A percentile compares a stretch with the other conserved stretches of the same genome.
Evolutionary conservation across 1,284 basidiomycete species (phyloP).

Genomic region (Phellopilus nigrolimitatus): DNA sequence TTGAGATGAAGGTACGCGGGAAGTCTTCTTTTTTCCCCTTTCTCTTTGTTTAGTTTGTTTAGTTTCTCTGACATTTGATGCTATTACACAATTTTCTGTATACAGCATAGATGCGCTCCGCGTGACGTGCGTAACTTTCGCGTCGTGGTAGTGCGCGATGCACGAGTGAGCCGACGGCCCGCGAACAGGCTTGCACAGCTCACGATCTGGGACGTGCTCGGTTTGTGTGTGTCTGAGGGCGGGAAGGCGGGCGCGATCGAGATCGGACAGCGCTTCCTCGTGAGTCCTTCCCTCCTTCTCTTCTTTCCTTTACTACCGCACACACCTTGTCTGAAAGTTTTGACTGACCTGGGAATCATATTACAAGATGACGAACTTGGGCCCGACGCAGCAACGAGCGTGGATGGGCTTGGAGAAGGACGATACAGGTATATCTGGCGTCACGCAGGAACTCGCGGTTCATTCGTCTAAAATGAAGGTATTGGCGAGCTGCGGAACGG

Average conservation of each 20-base stretch:
- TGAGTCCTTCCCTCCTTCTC: conserved; percentile 30
- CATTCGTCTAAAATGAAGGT: conserved; percentile 37
- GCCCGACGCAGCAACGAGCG: conserved; percentile 53
- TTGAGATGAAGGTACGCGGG: conserved; percentile 64
- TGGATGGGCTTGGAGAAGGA: conserved; percentile 56
- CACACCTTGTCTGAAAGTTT: background rate
- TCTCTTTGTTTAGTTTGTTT: conserved; percentile 10
- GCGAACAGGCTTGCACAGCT: conserved; percentile 64
- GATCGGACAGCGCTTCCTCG: conserved; percentile 68
- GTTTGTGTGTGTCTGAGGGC: conserved; percentile 47
- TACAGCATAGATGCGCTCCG: conserved; percentile 66
- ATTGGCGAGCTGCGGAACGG: too few species aligned
- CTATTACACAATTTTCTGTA: background rate
- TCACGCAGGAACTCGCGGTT: conserved; percentile 60
- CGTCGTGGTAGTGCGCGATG: conserved; percentile 73
- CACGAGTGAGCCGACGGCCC: conserved; percentile 45
- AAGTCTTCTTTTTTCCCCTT: background rate
- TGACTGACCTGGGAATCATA: conserved; percentile 1
- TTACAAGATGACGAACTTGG: conserved; percentile 56
- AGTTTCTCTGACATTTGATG: background rate
- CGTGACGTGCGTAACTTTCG: conserved; percentile 80
- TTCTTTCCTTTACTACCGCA: background rate
- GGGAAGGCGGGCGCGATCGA: conserved; percentile 50
- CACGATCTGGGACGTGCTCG: conserved; percentile 79
- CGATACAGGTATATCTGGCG: conserved; percentile 58